Conservation (phyloP, 2,329 filamentous ascomycete genomes). For the Colletotrichum sp. region DNA sequence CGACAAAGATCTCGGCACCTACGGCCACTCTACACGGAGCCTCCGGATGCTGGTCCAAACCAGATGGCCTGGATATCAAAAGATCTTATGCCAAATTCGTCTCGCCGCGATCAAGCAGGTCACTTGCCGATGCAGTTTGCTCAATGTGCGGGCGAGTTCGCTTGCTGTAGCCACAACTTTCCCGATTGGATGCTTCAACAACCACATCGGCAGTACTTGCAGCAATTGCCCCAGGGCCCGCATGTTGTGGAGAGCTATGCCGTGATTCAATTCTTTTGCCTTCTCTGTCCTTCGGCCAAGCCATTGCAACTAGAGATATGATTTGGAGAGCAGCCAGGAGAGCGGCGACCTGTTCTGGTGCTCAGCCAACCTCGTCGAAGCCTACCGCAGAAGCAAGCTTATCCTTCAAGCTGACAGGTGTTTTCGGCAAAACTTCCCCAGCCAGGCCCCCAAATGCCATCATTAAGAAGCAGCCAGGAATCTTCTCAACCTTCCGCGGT, state of each 20-base stretch:
- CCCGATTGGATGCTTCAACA: neutral
- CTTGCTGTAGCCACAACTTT: neutral
- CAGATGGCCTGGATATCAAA: neutral
- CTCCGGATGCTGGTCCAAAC: neutral
- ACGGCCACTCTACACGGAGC: neutral
- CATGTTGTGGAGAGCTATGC: neutral
- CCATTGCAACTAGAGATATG: neutral
- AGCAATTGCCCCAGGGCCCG: neutral
- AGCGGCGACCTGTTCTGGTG: neutral
- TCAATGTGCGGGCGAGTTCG: neutral
- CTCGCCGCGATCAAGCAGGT: neutral
- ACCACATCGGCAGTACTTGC: neutral
- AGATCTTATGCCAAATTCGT: neutral
- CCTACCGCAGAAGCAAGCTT: neutral
- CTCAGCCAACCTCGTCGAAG: neutral
- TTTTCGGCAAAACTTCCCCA: neutral
- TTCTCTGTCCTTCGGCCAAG: neutral
- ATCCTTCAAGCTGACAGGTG: neutral
- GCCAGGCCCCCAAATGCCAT: neutral
- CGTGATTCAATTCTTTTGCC: neutral
- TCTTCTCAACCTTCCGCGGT: neutral
- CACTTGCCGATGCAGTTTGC: neutral
- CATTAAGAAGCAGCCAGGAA: neutral
- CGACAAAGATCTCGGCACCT: slow-evolving; percentile 13
- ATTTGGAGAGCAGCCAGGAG: neutral